Base-by-base conservation (phyloP, 495 filamentous ascomycete genomes). In the Glarea lozoyensis region DNA sequence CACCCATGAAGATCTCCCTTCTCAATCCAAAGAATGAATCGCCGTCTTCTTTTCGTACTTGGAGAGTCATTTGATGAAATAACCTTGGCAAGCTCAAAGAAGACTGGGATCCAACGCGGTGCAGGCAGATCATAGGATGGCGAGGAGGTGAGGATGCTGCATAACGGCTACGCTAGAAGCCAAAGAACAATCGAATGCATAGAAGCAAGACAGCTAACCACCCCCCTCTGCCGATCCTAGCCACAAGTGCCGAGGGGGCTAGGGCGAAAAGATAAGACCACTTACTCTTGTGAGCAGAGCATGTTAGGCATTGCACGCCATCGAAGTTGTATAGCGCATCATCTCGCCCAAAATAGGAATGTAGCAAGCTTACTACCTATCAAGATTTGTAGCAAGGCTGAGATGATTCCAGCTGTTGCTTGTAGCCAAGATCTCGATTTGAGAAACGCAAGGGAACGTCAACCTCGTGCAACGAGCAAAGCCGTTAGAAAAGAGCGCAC, bases 201-300 rank as follows among this genome's bases (percentile, higher is more conserved):
- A 16, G 18, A 37, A 21, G 35, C 35, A 21, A 9, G 35, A 6
- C 35, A 7, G 7, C n/a, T 21, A 37, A n/a, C 31, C 4, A 34
- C 17, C 16, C 6, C 5, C 35, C 16, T 20, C 16, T 37, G 35
- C 35, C 35, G 35, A 21, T 37, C 18, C 19, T 21, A 37, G 22
- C 35, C 17, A 20, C 35, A 37, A 37, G 15, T 37, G 35, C 35
- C 35, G 35, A 37, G 35, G 11, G 16, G 16, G 5, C n/a, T 37
- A 9, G 35, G 22, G 15, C 17, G 35, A 7, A 16, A 16, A 35
- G 32, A 37, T 37, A 37, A 37, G 35, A 7, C 25, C 25, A n/a
- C n/a, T n/a, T n/a, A n/a, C n/a, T n/a, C 6, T 34, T 34, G n/a
- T 13, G 17, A 16, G 31, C 17, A 13, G 31, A 34, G 31, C n/a